Base-by-base conservation (phyloP, 495 filamentous ascomycete species). In the Aspergillus nidulans region DNA sequence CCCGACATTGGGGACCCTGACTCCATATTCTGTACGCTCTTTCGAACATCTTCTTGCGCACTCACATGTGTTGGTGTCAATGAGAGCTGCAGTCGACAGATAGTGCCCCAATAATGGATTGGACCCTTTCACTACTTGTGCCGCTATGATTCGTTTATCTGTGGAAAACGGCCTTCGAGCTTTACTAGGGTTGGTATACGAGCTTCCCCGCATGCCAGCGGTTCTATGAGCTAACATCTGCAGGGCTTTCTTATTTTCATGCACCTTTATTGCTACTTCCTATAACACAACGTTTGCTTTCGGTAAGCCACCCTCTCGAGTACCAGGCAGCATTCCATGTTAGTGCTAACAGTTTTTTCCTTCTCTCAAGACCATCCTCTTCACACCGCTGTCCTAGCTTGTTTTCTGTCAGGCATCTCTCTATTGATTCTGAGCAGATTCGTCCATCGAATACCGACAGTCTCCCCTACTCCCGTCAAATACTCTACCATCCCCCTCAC, bases 271-370 rank as follows among this genome's bases (percentile, higher is more conserved):
- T 6, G 52, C 61, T 16, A 62, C 69, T 12, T 68, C 70, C 10
- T 70, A 74, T 39, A 63, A 62, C 44, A 65, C 71, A 34, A 75
- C 70, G 15, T 76, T 68, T 44, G 71, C 66, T 49, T 76, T 75
- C 57, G 73, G 73, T 76, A 50, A 57, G 69, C 62, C 15, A 39
- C 19, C n/a, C 8, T 21, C n/a, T n/a, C n/a, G 32, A 10, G 12
- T 30, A 41, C 30, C 40, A 7, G 20, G 42, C 1, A 3, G 9
- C 8, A 7, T 41, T 8, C 20, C n/a, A 41, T 18, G 39, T 6
- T 18, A 16, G 12, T 36, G 21, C 47, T 49, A 39, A 39, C 21
- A 19, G n/a, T 36, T 16, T 26, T 18, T 36, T 21, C 19, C 3
- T 19, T 36, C 15, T 25, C 3, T 19, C 30, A 41, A 80, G 76